These are phyloP conservation scores for Sphaerulina populicola DNA, from an alignment of 2,329 filamentous ascomycete species.

Conservation along the genomic window DNA sequence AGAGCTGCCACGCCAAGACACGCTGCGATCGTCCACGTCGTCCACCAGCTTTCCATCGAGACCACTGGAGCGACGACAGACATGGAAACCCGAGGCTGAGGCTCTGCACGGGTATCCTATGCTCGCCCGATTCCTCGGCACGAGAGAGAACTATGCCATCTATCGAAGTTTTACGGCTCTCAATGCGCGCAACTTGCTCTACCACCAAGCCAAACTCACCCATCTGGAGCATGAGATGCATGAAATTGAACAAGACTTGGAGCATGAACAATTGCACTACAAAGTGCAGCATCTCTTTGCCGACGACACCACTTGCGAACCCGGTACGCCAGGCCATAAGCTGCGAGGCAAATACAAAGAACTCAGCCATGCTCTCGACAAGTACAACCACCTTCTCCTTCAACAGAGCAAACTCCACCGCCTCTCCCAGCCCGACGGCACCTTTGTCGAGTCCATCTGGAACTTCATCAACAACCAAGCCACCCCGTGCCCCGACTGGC, in stretches of 20 bases:
- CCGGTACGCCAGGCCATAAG: conserved; percentile 7
- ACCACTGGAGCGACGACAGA: conserved; percentile 7
- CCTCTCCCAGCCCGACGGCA: conserved; percentile 14
- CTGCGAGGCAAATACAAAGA: conserved; percentile 13
- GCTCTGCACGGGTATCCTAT: conserved; percentile 21
- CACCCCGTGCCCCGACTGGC: conserved; percentile 11
- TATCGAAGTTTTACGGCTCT: conserved; percentile 22
- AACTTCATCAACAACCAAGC: conserved; percentile 12
- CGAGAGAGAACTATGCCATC: conserved; percentile 18
- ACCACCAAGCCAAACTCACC: conserved; percentile 24
- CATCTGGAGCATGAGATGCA: conserved; percentile 22
- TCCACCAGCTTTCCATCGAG: not conserved
- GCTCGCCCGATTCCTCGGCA: conserved; percentile 18
- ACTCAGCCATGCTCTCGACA: conserved; percentile 12
- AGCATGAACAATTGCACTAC: conserved; percentile 15
- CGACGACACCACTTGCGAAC: conserved; percentile 1
- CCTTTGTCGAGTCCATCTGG: conserved; percentile 16
- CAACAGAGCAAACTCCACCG: conserved; percentile 16
- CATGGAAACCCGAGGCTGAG: conserved; percentile 12
- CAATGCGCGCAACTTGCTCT: conserved; percentile 24
- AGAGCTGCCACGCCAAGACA: conserved; percentile 11
- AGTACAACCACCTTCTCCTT: conserved; percentile 15
- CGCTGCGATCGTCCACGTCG: conserved; percentile 4
- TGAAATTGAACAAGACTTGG: conserved; percentile 16
- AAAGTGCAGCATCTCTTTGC: conserved; percentile 16